These are phyloP conservation scores for Leccinum barrowsii DNA, from an alignment of 768 basidiomycete genomes.

Conservation along the genomic window DNA sequence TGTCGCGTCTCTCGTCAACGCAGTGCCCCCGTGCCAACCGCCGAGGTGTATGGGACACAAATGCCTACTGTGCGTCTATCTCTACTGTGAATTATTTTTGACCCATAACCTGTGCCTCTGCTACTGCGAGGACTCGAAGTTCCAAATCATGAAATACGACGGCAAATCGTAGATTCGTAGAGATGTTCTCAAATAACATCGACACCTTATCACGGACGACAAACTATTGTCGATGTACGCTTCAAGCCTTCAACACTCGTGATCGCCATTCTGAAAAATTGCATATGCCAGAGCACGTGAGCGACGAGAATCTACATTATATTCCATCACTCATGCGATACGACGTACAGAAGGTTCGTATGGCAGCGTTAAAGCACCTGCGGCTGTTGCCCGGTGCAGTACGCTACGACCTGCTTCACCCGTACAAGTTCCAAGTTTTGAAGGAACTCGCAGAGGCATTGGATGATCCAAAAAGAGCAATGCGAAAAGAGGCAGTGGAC, in stretches of 20 bases:
- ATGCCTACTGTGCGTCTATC: constrained; percentile 52
- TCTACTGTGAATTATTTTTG: not conserved
- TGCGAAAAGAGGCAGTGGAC: constrained; percentile 87
- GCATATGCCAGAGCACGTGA: constrained; percentile 57
- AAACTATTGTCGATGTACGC: constrained; percentile 61
- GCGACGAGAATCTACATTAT: constrained; percentile 13
- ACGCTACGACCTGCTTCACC: constrained; percentile 81
- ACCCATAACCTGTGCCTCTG: constrained; percentile 75
- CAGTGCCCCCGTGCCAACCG: constrained; percentile 34
- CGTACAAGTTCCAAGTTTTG: constrained; percentile 68
- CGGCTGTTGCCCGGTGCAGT: constrained; percentile 70
- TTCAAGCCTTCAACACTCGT: constrained; percentile 54
- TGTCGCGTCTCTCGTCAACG: constrained; percentile 74
- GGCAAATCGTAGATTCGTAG: constrained; percentile 58
- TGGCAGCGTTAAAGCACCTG: constrained; percentile 71
- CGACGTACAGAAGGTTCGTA: constrained; percentile 62
- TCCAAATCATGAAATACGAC: constrained; percentile 67
- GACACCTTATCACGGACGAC: constrained; percentile 48
- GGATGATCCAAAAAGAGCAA: constrained; percentile 82
- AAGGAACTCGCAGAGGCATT: constrained; percentile 70
- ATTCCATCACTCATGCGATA: not conserved
- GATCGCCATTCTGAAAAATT: constrained; percentile 65
- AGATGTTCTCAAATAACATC: constrained; percentile 70
- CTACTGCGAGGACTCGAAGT: constrained; percentile 82
- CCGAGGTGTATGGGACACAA: constrained; percentile 74